Conservation (phyloP, 1,284 basidiomycete species). For the Afroboletus lepidellus region DNA sequence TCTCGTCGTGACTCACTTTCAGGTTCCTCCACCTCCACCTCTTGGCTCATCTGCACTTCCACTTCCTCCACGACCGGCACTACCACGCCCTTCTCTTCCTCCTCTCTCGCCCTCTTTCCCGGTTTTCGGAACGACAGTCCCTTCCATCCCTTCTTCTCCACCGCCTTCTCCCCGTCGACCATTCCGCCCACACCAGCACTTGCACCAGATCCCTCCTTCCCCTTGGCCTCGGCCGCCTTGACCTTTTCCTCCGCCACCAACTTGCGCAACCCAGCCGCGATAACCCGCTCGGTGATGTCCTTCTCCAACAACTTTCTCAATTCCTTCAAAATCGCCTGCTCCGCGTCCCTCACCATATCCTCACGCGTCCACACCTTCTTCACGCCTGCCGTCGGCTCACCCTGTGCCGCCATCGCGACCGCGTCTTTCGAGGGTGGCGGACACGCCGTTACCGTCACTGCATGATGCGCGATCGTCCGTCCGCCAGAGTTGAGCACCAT, state of each 20-base stretch:
- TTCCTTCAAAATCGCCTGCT: slow-evolving; percentile 61
- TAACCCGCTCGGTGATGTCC: slow-evolving; percentile 68
- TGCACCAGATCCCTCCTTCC: slow-evolving; percentile 27
- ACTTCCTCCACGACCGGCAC: slow-evolving; percentile 32
- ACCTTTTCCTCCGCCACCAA: slow-evolving; percentile 50
- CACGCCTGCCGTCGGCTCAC: slow-evolving; percentile 38
- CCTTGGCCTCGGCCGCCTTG: slow-evolving; percentile 47
- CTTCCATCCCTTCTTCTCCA: slow-evolving; percentile 52
- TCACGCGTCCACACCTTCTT: slow-evolving; percentile 54
- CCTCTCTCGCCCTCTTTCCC: slow-evolving; percentile 44
- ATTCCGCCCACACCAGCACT: slow-evolving; percentile 19
- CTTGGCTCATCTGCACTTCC: slow-evolving; percentile 38
- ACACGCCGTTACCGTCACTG: slow-evolving; percentile 57
- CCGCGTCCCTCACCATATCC: slow-evolving; percentile 62
- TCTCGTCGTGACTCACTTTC: no score
- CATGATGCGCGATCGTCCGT: slow-evolving; percentile 56
- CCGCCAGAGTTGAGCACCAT: slow-evolving; percentile 52
- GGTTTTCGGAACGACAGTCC: slow-evolving; percentile 69
- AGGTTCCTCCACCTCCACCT: no score
- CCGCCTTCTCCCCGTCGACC: slow-evolving; percentile 29
- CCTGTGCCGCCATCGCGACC: slow-evolving; percentile 39
- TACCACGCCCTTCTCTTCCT: slow-evolving; percentile 29
- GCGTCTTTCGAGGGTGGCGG: slow-evolving; percentile 46
- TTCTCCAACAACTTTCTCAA: slow-evolving; percentile 59
- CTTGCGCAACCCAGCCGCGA: slow-evolving; percentile 55